A percentile compares a stretch with the other conserved stretches of the same genome.
Conservation (phyloP, 2,329 filamentous ascomycete genomes). For the Curvularia sp. region DNA sequence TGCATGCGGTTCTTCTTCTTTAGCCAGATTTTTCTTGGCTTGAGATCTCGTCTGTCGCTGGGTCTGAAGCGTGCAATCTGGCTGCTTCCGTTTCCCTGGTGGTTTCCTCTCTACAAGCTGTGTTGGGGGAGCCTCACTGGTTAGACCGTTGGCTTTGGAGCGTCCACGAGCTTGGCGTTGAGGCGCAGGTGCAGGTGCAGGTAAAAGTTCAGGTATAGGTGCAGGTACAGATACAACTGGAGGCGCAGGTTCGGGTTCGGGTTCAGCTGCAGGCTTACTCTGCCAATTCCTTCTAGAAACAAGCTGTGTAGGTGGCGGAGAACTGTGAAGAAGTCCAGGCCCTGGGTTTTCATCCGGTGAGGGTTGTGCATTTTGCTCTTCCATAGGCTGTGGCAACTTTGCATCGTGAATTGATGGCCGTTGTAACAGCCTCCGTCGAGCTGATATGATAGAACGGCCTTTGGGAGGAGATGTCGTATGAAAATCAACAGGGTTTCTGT, state of each 20-base stretch:
- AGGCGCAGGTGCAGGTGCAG: not conserved
- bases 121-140: constrained; percentile 3
- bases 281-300: constrained; percentile 2
- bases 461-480: not conserved
- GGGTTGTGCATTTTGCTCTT: not conserved
- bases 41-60: constrained; percentile 21
- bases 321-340: not conserved
- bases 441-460: constrained; percentile 19
- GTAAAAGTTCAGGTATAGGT: not conserved
- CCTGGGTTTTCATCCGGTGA: not conserved
- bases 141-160: not conserved
- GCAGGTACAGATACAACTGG: not conserved
- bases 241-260: not conserved
- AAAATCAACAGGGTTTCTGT: not conserved
- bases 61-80: not conserved
- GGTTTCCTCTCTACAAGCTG: constrained; percentile 9
- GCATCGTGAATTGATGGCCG: constrained; percentile 30
- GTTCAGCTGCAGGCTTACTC: not conserved
- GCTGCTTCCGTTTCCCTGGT: constrained; percentile 15
- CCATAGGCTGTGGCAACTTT: constrained; percentile 11
- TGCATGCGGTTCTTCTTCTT: not conserved
- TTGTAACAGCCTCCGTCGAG: constrained; percentile 28
- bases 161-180: not conserved
- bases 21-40: constrained; percentile 13
- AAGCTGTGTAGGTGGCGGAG: constrained; percentile 10